Percentiles rank a stretch among this genome's conserved stretches.
These are phyloP conservation scores for Citrus maxima DNA, from an alignment of 345 rosid genomes.

Conservation along the genomic window DNA sequence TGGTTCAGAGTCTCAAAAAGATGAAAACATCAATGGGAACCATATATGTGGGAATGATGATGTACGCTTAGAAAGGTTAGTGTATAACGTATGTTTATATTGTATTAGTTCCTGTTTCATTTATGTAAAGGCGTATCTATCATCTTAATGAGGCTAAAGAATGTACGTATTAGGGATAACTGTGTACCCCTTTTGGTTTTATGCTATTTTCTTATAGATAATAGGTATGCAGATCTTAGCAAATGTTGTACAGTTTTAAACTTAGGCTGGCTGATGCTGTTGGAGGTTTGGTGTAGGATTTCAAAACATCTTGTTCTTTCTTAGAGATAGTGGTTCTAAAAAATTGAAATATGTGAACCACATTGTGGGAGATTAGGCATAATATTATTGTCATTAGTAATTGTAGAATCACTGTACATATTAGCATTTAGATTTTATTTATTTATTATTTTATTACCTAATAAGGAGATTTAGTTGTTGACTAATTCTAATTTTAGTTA, in stretches of 20 bases:
- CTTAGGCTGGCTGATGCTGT: not conserved
- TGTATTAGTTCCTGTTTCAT: not conserved
- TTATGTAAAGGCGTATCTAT: not conserved
- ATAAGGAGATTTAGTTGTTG: too few species aligned
- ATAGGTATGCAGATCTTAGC: not conserved
- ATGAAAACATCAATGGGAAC: slow-evolving; percentile 26
- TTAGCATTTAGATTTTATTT: too few species aligned
- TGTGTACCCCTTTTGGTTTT: not conserved
- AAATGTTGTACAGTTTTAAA: not conserved
- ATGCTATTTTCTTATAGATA: not conserved
- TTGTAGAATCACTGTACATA: too few species aligned
- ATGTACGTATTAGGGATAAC: not conserved
- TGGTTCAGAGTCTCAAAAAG: slow-evolving; percentile 24
- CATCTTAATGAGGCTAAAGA: not conserved
- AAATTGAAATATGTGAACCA: not conserved
- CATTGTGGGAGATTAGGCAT: not conserved
- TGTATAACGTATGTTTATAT: not conserved
- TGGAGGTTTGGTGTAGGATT: not conserved
- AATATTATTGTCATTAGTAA: too few species aligned
- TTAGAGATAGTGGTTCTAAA: not conserved
- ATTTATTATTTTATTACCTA: too few species aligned
- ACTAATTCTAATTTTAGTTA: too few species aligned
- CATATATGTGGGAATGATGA: slow-evolving; percentile 16
- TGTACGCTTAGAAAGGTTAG: slow-evolving; percentile 39
- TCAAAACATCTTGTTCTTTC: not conserved